phyloP scores from a whole-genome alignment of 2,329 filamentous ascomycete species.

The Aspergillus alliaceus region DNA sequence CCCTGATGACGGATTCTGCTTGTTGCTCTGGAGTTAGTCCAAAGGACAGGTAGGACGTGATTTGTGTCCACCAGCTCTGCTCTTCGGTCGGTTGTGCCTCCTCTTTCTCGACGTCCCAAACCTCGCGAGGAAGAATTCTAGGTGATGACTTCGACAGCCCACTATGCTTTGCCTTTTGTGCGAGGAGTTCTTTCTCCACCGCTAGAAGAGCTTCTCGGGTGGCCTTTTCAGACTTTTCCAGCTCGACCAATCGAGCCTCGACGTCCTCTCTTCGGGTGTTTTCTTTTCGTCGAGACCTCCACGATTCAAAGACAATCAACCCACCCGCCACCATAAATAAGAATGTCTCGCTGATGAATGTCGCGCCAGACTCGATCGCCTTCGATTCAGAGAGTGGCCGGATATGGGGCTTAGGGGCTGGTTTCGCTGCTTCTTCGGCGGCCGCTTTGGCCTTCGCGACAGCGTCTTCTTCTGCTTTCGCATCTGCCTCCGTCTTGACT shows the following conservation, averaged over 20 bases:
- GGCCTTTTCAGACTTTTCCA: conserved; percentile 53
- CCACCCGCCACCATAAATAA: conserved; percentile 64
- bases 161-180: conserved; percentile 40
- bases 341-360: conserved; percentile 68
- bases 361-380: conserved; percentile 68
- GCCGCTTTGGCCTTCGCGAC: conserved; percentile 45
- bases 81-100: conserved; percentile 26
- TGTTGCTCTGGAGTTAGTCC: conserved; percentile 16
- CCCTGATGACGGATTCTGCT: conserved; percentile 10
- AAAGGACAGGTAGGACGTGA: conserved; percentile 35
- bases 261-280: conserved; percentile 60
- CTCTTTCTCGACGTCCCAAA: conserved; percentile 38
- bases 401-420: conserved; percentile 54
- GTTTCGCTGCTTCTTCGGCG: conserved; percentile 48
- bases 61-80: conserved; percentile 33
- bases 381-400: conserved; percentile 66
- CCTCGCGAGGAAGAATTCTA: conserved; percentile 41
- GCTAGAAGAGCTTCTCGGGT: conserved; percentile 42
- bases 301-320: conserved; percentile 63
- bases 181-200: conserved; percentile 48
- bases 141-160: conserved; percentile 26
- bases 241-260: conserved; percentile 56
- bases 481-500: conserved; percentile 62
- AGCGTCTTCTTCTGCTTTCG: conserved; percentile 56
- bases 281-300: conserved; percentile 62